Conservation (phyloP, 176 grass and related monocot species). For the Tillandsia leiboldiana region DNA sequence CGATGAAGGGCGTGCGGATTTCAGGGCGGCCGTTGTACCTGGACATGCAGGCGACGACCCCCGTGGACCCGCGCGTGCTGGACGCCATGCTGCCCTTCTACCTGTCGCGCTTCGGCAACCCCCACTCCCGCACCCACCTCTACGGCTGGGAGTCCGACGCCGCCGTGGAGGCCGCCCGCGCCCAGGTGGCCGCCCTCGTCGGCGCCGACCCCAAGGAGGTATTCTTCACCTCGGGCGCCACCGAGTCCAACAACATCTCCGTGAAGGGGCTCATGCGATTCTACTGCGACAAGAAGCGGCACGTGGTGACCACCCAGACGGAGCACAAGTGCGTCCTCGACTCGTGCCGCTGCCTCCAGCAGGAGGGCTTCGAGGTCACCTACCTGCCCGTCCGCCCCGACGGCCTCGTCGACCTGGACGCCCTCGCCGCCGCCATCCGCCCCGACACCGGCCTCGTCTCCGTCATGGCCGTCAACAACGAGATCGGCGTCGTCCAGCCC, state of each 20-base stretch:
- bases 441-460: constrained; percentile 77
- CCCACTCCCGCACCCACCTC: constrained; percentile 92
- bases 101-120: constrained; percentile 78
- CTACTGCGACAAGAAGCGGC: constrained; percentile 70
- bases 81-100: constrained; percentile 95
- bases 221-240: constrained; percentile 89
- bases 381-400: constrained; percentile 70
- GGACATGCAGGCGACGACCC: constrained; percentile 95
- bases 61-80: constrained; percentile 78
- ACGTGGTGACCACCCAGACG: constrained; percentile 85
- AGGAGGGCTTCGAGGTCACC: constrained; percentile 77
- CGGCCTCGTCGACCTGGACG: constrained; percentile 66
- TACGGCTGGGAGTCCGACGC: constrained; percentile 97
- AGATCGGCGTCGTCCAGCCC: constrained; percentile 83
- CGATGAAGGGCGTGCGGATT: constrained; percentile 83
- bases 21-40: constrained; percentile 80
- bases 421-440: constrained; percentile 55
- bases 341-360: constrained; percentile 78
- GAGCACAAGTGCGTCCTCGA: constrained; percentile 98
- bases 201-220: constrained; percentile 75
- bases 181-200: constrained; percentile 34
- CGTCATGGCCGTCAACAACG: constrained; percentile 94
- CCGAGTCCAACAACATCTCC: constrained; percentile 96
- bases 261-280: constrained; percentile 86
- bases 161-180: constrained; percentile 70